phyloP scores from a whole-genome alignment of 805 yeast species.

The Cyberlindnera americana region DNA sequence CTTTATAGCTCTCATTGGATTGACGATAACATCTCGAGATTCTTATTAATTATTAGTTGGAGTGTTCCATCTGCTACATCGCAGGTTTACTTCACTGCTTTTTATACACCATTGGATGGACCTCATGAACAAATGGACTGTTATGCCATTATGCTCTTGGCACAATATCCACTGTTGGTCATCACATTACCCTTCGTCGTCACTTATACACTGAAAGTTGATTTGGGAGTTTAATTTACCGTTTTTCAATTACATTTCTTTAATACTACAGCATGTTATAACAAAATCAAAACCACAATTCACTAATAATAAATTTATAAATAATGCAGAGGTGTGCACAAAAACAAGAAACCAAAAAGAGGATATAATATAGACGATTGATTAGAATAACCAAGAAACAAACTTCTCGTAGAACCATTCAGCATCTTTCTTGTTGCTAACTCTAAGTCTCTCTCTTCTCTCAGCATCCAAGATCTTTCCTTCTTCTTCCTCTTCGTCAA shows the following conservation, averaged over 20 bases:
- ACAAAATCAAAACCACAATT: neutral
- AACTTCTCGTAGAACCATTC: constrained; percentile 46
- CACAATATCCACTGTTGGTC: constrained; percentile 66
- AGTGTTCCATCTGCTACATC: constrained; percentile 89
- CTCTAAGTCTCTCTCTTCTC: constrained; percentile 22
- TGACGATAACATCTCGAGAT: constrained; percentile 53
- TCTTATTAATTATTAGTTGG: constrained; percentile 70
- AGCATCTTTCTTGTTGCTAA: constrained; percentile 30
- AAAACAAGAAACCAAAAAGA: neutral
- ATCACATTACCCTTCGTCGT: constrained; percentile 67
- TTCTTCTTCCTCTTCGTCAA: constrained; percentile 34
- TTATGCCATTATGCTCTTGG: constrained; percentile 68
- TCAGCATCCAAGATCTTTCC: constrained; percentile 26
- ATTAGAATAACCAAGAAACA: constrained; percentile 47
- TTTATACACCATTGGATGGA: constrained; percentile 67
- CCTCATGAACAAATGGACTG: constrained; percentile 69
- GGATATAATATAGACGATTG: too few relatives aligned
- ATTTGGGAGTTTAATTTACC: constrained; percentile 5
- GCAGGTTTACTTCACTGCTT: constrained; percentile 83
- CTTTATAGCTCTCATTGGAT: constrained; percentile 62
- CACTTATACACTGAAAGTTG: constrained; percentile 21
- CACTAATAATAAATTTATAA: neutral
- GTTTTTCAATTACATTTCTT: neutral
- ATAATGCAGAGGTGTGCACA: neutral
- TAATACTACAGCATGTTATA: neutral